A percentile compares a stretch with the other conserved stretches of the same genome.
These are phyloP conservation scores for Juncus inflexus DNA, from an alignment of 176 grass and related monocot species.

Conservation along the genomic window DNA sequence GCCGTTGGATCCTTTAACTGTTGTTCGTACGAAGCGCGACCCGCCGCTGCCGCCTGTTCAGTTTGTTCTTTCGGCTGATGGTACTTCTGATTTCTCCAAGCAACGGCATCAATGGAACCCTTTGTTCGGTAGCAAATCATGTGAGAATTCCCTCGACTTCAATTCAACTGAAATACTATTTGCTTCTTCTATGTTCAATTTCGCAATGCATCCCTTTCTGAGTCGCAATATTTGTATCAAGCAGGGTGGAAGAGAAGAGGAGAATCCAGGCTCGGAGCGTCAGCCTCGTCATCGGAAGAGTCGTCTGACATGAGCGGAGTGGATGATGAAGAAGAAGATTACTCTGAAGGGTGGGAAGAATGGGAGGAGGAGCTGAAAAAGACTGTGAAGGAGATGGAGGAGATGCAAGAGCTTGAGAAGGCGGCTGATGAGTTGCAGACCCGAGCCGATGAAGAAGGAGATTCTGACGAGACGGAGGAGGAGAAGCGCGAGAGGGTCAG, in stretches of 20 bases:
- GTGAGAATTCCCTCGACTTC: neutral
- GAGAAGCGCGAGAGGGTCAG: slow-evolving; percentile 90
- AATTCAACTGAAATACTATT: neutral
- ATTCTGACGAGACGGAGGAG: slow-evolving; percentile 63
- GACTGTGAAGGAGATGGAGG: slow-evolving; percentile 73
- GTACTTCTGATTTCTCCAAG: neutral
- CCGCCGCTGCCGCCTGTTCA: slow-evolving; percentile 4
- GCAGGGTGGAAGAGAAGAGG: slow-evolving; percentile 3
- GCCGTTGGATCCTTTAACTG: neutral
- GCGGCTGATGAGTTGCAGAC: slow-evolving; percentile 70
- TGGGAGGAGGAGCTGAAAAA: slow-evolving; percentile 59
- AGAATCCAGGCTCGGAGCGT: neutral
- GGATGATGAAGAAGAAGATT: slow-evolving; percentile 21
- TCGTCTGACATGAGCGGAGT: slow-evolving; percentile 34
- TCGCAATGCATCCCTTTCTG: too few relatives aligned
- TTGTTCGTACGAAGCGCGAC: neutral
- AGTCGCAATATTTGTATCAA: neutral
- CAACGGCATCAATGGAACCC: neutral
- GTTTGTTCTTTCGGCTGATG: neutral
- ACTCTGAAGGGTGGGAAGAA: slow-evolving; percentile 17
- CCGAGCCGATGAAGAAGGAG: slow-evolving; percentile 38
- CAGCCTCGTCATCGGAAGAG: neutral
- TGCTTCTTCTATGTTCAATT: too few relatives aligned
- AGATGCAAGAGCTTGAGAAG: slow-evolving; percentile 91
- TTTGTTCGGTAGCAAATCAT: slow-evolving; percentile 24